Evolutionary conservation across 208 protist genomes (phyloP).

Genomic region (Trypanosoma melophagium): DNA sequence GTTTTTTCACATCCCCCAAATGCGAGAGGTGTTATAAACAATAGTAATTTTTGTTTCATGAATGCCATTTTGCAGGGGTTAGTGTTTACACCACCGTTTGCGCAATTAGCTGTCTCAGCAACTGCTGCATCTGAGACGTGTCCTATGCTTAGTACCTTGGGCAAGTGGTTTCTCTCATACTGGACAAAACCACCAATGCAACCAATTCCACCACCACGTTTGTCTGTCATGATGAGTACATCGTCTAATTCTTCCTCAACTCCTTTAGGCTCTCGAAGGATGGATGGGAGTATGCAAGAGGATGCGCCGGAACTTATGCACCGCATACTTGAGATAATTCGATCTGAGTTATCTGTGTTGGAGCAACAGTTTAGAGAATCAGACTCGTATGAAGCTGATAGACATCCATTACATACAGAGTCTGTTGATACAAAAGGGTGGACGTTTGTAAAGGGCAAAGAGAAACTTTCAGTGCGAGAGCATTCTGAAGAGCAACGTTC

Average conservation of each 20-base stretch:
- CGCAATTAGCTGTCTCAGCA: constrained; percentile 58
- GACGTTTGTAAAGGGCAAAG: constrained; percentile 63
- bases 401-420: not conserved
- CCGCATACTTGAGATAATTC: constrained; percentile 58
- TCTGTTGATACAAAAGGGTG: constrained; percentile 45
- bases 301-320: constrained; percentile 88
- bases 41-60: constrained; percentile 85
- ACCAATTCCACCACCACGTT: constrained; percentile 27
- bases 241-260: not conserved
- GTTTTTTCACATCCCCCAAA: constrained; percentile 40
- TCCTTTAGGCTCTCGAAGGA: not conserved
- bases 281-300: constrained; percentile 67
- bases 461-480: constrained; percentile 53
- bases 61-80: constrained; percentile 74
- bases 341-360: constrained; percentile 44
- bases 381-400: not conserved
- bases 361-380: constrained; percentile 10
- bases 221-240: constrained; percentile 23
- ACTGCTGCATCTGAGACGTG: constrained; percentile 36
- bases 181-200: constrained; percentile 34
- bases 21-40: constrained; percentile 73
- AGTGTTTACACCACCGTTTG: constrained; percentile 65
- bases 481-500: constrained; percentile 47
- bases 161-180: constrained; percentile 74
- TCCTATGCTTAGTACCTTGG: constrained; percentile 47